Evolutionary conservation across 2,329 filamentous ascomycete species (phyloP).

Genomic region (Thelonectria olida): DNA sequence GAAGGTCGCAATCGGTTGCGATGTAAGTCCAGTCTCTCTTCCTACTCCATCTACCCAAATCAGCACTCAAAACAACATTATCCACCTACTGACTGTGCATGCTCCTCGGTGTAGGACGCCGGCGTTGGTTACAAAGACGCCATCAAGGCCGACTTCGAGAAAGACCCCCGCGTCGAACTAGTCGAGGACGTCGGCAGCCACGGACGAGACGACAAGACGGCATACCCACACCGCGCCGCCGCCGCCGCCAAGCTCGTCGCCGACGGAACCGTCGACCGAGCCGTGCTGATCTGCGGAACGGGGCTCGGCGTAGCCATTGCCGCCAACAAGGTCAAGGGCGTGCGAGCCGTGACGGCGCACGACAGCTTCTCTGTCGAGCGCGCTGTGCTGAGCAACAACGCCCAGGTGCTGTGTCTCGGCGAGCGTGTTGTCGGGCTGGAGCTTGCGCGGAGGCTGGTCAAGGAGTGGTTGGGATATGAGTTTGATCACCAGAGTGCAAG

Average conservation of each 20-base stretch:
- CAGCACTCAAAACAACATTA: neutral
- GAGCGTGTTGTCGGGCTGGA: constrained; percentile 86
- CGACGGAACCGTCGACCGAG: constrained; percentile 75
- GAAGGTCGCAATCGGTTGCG: constrained; percentile 64
- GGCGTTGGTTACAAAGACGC: constrained; percentile 82
- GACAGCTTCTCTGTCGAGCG: constrained; percentile 87
- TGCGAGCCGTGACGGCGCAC: constrained; percentile 89
- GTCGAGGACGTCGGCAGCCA: constrained; percentile 78
- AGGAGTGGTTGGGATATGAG: constrained; percentile 85
- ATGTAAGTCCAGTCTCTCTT: constrained; percentile 51
- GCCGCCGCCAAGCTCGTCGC: constrained; percentile 72
- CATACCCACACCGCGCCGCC: constrained; percentile 83
- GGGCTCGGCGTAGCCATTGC: constrained; percentile 87
- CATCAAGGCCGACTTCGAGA: constrained; percentile 77
- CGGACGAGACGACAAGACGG: constrained; percentile 74
- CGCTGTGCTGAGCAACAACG: constrained; percentile 83
- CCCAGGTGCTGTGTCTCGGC: constrained; percentile 87
- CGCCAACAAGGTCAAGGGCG: constrained; percentile 88
- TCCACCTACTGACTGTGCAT: neutral
- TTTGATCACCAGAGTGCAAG: constrained; percentile 71
- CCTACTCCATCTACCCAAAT: neutral
- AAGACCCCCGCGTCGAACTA: constrained; percentile 67
- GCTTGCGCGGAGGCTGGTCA: constrained; percentile 78
- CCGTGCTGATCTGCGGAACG: constrained; percentile 85
- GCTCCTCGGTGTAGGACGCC: constrained; percentile 63